phyloP scores from a whole-genome alignment of 768 basidiomycete genomes.

The Leccinum incarnatum region DNA sequence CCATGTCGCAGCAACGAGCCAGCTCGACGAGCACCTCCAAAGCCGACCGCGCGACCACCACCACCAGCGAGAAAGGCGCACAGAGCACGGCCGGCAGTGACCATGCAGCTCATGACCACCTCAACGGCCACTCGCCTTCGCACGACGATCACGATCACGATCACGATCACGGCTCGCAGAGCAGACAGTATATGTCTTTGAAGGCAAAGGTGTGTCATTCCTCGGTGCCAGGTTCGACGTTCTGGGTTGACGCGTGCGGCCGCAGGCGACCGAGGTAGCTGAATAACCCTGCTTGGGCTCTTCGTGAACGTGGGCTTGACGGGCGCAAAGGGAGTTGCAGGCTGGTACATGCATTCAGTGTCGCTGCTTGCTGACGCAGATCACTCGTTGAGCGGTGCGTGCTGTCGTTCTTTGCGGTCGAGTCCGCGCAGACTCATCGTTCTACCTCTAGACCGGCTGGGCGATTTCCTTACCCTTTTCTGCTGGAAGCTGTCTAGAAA shows the following conservation, averaged over 20 bases:
- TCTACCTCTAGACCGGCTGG: conserved; percentile 61
- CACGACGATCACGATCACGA: conserved; percentile 56
- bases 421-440: conserved; percentile 4
- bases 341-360: conserved; percentile 87
- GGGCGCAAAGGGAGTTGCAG: conserved; percentile 79
- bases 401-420: not conserved
- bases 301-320: conserved; percentile 82
- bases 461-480: conserved; percentile 88
- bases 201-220: conserved; percentile 54
- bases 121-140: conserved; percentile 48
- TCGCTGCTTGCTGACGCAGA: conserved; percentile 91
- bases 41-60: conserved; percentile 31
- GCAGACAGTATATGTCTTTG: conserved; percentile 63
- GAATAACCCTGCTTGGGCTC: conserved; percentile 83
- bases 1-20: conserved; percentile 24
- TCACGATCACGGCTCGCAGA: conserved; percentile 64
- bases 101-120: conserved; percentile 31
- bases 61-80: conserved; percentile 16
- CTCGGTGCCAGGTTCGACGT: not conserved
- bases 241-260: conserved; percentile 1
- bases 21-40: conserved; percentile 20
- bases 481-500: conserved; percentile 84
- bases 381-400: conserved; percentile 82
- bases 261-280: conserved; percentile 75
- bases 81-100: conserved; percentile 29